phyloP scores from a whole-genome alignment of 106 monocot species.

The Phalaenopsis equestris region DNA sequence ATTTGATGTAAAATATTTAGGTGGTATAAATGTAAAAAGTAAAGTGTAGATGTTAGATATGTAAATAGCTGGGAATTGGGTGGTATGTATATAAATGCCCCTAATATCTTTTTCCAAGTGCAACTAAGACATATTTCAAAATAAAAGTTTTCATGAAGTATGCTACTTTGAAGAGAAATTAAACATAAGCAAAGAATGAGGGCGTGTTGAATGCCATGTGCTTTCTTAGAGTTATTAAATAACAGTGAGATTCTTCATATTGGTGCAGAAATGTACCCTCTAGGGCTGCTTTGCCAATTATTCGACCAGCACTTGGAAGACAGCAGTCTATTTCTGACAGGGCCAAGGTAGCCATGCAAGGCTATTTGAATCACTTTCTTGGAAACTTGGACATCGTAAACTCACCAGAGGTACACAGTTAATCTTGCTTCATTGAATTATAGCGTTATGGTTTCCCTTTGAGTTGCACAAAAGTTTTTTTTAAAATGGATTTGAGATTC shows the following conservation, averaged over 20 bases:
- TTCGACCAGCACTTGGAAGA: constrained; percentile 79
- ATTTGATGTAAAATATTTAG: too few species aligned
- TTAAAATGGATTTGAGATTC: constrained; percentile 5
- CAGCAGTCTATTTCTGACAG: constrained; percentile 81
- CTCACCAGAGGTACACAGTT: constrained; percentile 68
- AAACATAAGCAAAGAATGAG: neutral
- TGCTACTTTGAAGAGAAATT: neutral
- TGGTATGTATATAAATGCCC: too few species aligned
- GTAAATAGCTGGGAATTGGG: too few species aligned
- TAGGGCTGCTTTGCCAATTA: constrained; percentile 78
- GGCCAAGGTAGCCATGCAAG: constrained; percentile 94
- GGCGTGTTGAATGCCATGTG: neutral
- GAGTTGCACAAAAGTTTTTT: neutral
- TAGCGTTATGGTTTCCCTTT: neutral
- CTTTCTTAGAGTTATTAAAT: neutral
- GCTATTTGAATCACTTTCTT: constrained; percentile 88
- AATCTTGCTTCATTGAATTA: neutral
- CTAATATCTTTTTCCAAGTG: neutral
- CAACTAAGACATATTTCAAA: neutral
- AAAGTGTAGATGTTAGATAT: too few species aligned
- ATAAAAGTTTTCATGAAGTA: neutral
- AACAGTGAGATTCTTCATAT: constrained; percentile 11
- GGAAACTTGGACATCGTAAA: constrained; percentile 97
- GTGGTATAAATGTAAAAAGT: too few species aligned
- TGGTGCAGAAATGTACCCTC: constrained; percentile 88